phyloP scores from a whole-genome alignment of 164 flowering plant genomes.

The Stephania cephalantha region DNA sequence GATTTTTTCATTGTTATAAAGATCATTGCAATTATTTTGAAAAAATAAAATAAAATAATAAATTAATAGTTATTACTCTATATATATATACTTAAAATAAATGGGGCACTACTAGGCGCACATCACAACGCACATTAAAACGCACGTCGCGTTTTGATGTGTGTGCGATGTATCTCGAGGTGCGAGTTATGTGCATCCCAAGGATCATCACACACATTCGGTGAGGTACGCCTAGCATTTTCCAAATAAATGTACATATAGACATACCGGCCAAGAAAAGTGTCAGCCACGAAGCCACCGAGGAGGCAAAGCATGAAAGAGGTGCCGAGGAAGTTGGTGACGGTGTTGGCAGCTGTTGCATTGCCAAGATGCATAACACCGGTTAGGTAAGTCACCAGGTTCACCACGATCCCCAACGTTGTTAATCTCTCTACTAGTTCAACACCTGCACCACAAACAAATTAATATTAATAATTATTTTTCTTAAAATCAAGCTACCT shows the following conservation, averaged over 20 bases:
- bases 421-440: slow-evolving; percentile 77
- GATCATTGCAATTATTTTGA: not conserved
- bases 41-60: not conserved
- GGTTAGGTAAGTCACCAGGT: slow-evolving; percentile 80
- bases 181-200: too few species aligned
- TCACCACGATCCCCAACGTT: slow-evolving; percentile 83
- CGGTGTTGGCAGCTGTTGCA: slow-evolving; percentile 76
- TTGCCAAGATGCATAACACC: slow-evolving; percentile 84
- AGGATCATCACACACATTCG: too few species aligned
- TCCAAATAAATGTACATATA: not conserved
- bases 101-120: too few species aligned
- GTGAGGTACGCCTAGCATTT: too few species aligned
- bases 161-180: too few species aligned
- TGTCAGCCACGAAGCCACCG: slow-evolving; percentile 90
- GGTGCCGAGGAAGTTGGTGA: slow-evolving; percentile 89
- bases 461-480: not conserved
- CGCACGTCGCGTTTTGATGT: too few species aligned
- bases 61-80: not conserved
- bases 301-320: slow-evolving; percentile 87
- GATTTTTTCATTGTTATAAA: not conserved
- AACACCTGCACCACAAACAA: slow-evolving; percentile 36
- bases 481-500: not conserved
- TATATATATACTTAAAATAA: too few species aligned
- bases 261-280: slow-evolving; percentile 67
- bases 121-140: too few species aligned